Evolutionary conservation across 306 rosid species (phyloP), one percentile per base, ranked within the genome.

Genomic region (Cucurbita argyrosperma): DNA sequence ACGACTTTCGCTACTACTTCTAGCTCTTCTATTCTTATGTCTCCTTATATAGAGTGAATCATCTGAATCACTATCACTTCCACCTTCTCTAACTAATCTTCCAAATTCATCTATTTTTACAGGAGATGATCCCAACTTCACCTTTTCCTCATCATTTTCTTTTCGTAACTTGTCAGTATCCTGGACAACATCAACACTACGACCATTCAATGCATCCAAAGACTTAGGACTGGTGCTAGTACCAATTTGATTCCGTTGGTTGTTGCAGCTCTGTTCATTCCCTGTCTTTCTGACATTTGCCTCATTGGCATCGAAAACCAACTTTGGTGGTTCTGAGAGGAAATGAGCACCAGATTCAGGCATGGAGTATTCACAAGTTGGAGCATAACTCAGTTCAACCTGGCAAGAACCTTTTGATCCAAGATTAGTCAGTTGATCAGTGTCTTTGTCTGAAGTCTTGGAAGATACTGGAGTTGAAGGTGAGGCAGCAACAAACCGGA

Each of bases 101-200:
- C 99, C 99, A 49, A 88, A 94, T 83, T 91, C 85, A 79, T 94
- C 99, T 62, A 89, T 90, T 82, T 88, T 85, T 19, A 78, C 53
- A 40, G 81, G 79, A 81, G 79, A 83, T 49, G 76, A 51, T 77
- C 84, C 85, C 55, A 71, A 15, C 79, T 84, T 83, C 56, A 75
- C 59, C 67, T 82, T 76, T 67, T 80, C 84, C 61, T 76, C 85
- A 49, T 78, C 88, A 65, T 65, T 78, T 76, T 80, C 86, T 60
- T 79, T 84, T 46, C 45, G 84, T 63, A 82, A 71, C 71, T 63
- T 53, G 72, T 52, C 77, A 74, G 69, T 71, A 70, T 83, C 84
- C 16, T 80, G 47, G 38, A 64, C 64, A 57, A 43, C 46, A 75
- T 80, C 82, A 82, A 60, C 75, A 82, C 61, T 75, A 80, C 74